Evolutionary conservation across 2,329 filamentous ascomycete species (phyloP).

Genomic region (Fusarium papillatum): DNA sequence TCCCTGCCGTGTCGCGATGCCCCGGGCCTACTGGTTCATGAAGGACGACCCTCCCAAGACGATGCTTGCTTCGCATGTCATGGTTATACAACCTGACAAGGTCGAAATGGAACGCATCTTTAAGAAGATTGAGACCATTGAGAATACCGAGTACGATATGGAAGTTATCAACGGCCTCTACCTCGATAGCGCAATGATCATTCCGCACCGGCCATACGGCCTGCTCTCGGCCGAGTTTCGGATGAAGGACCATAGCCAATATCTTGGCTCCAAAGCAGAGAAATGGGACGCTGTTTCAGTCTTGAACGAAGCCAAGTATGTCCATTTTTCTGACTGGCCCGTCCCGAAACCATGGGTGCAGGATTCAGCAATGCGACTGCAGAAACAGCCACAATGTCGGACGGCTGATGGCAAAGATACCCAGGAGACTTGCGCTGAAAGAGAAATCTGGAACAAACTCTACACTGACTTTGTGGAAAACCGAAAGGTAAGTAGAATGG

Average conservation of each 20-base stretch:
- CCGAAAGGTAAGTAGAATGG: slow-evolving; percentile 10
- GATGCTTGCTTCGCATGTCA: slow-evolving; percentile 71
- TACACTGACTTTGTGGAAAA: slow-evolving; percentile 32
- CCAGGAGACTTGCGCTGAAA: slow-evolving; percentile 14
- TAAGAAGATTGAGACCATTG: slow-evolving; percentile 44
- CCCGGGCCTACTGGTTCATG: slow-evolving; percentile 80
- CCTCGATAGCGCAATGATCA: slow-evolving; percentile 67
- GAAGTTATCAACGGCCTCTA: slow-evolving; percentile 76
- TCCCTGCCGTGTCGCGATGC: slow-evolving; percentile 73
- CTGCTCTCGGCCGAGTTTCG: slow-evolving; percentile 75
- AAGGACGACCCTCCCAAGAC: slow-evolving; percentile 51
- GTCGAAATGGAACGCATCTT: slow-evolving; percentile 50
- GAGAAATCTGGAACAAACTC: slow-evolving; percentile 33
- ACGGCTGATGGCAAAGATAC: neutral
- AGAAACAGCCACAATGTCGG: slow-evolving; percentile 13
- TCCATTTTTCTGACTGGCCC: slow-evolving; percentile 82
- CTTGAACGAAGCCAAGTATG: slow-evolving; percentile 72
- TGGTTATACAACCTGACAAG: slow-evolving; percentile 70
- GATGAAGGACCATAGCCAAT: slow-evolving; percentile 60
- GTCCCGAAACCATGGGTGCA: slow-evolving; percentile 70
- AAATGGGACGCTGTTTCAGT: slow-evolving; percentile 69
- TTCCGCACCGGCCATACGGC: slow-evolving; percentile 75
- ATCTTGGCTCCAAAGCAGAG: slow-evolving; percentile 54
- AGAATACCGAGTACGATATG: slow-evolving; percentile 70
- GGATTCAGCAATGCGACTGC: neutral